phyloP scores from a whole-genome alignment of 345 rosid species.

The Linum tenue region DNA sequence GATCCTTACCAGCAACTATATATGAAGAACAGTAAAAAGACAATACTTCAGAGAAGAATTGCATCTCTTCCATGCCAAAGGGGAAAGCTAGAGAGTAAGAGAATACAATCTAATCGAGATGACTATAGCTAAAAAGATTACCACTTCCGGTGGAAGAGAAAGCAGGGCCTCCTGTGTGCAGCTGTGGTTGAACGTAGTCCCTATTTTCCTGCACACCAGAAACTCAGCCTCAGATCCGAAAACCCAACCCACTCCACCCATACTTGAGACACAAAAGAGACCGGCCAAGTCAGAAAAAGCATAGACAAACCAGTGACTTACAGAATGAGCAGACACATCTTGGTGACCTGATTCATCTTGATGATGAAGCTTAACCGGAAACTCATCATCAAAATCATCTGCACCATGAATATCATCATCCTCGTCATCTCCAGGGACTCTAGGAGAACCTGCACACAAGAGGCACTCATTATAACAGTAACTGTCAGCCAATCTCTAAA shows the following conservation, averaged over 20 bases:
- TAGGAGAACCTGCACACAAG: conserved; percentile 47
- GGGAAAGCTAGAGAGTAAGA: not conserved
- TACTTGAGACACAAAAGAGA: not conserved
- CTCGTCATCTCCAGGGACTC: conserved; percentile 61
- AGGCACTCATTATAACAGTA: not conserved
- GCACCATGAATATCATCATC: conserved; percentile 25
- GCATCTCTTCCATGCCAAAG: not conserved
- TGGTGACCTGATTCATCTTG: conserved; percentile 26
- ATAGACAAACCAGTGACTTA: conserved; percentile 8
- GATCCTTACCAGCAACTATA: conserved; percentile 54
- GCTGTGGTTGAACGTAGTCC: conserved; percentile 39
- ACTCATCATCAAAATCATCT: conserved; percentile 61
- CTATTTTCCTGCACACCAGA: conserved; percentile 55
- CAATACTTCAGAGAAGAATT: not conserved
- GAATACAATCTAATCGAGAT: not conserved
- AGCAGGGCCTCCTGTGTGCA: conserved; percentile 43
- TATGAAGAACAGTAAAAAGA: not conserved
- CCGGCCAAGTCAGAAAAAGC: not conserved
- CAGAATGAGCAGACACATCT: conserved; percentile 25
- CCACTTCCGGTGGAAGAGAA: conserved; percentile 75
- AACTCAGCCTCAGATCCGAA: not conserved
- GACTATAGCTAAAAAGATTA: conserved; percentile 13
- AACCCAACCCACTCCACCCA: not conserved
- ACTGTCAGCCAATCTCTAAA: too few relatives aligned
- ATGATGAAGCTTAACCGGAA: conserved; percentile 33